phyloP scores from a whole-genome alignment of 306 rosid genomes.

The Pterocarpus macrocarpus region DNA sequence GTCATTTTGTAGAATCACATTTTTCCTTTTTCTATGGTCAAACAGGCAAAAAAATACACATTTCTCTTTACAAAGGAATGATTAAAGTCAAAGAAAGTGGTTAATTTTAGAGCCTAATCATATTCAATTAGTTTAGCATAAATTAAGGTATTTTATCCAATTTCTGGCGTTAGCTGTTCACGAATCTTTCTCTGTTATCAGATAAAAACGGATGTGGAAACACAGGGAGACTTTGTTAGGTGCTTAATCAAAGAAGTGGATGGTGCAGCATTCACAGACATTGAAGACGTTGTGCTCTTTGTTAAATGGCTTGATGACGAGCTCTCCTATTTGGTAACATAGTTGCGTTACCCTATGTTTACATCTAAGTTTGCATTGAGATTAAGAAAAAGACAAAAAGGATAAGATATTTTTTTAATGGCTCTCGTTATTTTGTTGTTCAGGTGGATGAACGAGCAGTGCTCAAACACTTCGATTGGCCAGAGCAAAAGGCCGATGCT shows the following conservation, averaged over 20 bases:
- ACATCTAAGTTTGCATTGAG: neutral
- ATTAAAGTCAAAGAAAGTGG: neutral
- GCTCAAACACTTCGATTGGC: slow-evolving; percentile 93
- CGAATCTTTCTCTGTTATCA: slow-evolving; percentile 39
- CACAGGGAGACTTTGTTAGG: slow-evolving; percentile 88
- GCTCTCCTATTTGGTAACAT: slow-evolving; percentile 80
- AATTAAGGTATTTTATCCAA: neutral
- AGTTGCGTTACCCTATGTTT: neutral
- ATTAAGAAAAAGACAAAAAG: neutral
- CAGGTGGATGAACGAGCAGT: slow-evolving; percentile 98
- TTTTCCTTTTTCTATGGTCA: neutral
- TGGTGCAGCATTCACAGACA: slow-evolving; percentile 78
- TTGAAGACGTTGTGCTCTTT: slow-evolving; percentile 85
- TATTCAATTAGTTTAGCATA: neutral
- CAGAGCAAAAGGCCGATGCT: slow-evolving; percentile 93
- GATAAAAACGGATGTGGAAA: slow-evolving; percentile 92
- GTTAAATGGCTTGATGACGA: slow-evolving; percentile 98
- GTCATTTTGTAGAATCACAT: slow-evolving; percentile 27
- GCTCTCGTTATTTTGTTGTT: neutral
- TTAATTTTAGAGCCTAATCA: neutral
- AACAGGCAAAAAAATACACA: neutral
- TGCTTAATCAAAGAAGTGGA: slow-evolving; percentile 87
- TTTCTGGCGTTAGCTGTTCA: neutral
- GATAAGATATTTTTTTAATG: neutral
- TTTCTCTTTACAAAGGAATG: neutral